Evolutionary conservation across 2,329 filamentous ascomycete genomes (phyloP).

Genomic region (Tolypocladium ophioglossoides): DNA sequence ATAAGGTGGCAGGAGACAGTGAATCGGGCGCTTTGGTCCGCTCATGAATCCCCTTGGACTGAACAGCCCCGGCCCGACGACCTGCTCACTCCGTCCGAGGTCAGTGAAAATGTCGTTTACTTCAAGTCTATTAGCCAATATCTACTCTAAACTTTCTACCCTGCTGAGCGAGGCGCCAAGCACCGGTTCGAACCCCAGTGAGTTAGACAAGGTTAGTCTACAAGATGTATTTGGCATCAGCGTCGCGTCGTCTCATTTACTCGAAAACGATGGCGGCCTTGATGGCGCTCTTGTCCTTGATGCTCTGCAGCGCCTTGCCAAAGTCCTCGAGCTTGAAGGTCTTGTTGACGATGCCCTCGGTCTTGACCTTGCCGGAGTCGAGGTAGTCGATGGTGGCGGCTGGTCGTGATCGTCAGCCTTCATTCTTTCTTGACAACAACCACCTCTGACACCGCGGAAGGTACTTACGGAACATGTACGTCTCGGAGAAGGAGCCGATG

Average conservation of each 20-base stretch:
- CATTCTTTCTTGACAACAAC: neutral
- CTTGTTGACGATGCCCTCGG: slow-evolving; percentile 63
- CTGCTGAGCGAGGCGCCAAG: neutral
- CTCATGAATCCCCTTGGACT: neutral
- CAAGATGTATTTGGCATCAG: neutral
- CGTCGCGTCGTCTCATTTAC: slow-evolving; percentile 16
- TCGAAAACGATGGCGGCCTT: slow-evolving; percentile 67
- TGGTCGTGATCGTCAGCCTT: slow-evolving; percentile 3
- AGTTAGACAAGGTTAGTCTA: neutral
- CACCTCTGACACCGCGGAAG: neutral
- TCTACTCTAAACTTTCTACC: neutral
- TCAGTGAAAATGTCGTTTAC: neutral
- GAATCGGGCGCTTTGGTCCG: neutral
- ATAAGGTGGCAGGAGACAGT: neutral
- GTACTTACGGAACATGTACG: slow-evolving; percentile 54
- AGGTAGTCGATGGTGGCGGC: slow-evolving; percentile 40
- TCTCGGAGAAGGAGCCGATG: slow-evolving; percentile 62
- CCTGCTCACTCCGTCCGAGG: neutral
- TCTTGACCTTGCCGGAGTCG: slow-evolving; percentile 49
- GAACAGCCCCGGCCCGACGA: neutral
- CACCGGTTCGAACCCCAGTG: neutral
- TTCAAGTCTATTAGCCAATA: neutral
- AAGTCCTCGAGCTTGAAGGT: slow-evolving; percentile 64
- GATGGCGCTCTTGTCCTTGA: slow-evolving; percentile 62
- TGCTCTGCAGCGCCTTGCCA: slow-evolving; percentile 57